Percentiles rank a stretch among this genome's conserved stretches.
phyloP scores from a whole-genome alignment of 176 grass and related monocot genomes.

The Oryza glaberrima region DNA sequence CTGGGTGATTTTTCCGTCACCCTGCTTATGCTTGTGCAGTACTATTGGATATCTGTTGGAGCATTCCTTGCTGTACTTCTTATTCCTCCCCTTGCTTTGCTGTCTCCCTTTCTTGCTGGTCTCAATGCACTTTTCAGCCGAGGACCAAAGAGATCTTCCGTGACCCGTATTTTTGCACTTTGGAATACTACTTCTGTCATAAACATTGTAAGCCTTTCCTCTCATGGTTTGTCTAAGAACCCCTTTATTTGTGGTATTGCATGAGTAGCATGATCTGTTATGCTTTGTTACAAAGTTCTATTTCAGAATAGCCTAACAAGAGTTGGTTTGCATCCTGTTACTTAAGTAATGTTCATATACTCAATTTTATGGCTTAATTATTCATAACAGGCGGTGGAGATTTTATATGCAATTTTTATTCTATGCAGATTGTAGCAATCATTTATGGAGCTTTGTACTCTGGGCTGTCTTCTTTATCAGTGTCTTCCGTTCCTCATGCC shows the following conservation, averaged over 20 bases:
- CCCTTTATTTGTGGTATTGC: constrained; percentile 7
- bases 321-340: constrained; percentile 30
- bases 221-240: not conserved
- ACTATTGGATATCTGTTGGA: constrained; percentile 95
- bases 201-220: constrained; percentile 79
- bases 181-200: constrained; percentile 91
- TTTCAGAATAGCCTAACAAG: not conserved
- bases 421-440: constrained; percentile 77
- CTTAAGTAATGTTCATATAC: not conserved
- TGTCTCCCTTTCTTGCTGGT: constrained; percentile 96
- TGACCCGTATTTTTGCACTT: constrained; percentile 89
- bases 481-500: constrained; percentile 38
- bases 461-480: constrained; percentile 50
- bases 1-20: constrained; percentile 91
- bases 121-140: constrained; percentile 95
- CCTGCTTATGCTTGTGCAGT: constrained; percentile 87
- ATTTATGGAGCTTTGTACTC: constrained; percentile 69
- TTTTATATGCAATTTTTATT: constrained; percentile 31
- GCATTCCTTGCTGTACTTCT: constrained; percentile 87
- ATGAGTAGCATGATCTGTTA: constrained; percentile 2
- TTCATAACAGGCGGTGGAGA: not conserved
- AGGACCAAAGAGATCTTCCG: constrained; percentile 89
- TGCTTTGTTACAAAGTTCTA: not conserved
- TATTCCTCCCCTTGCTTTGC: constrained; percentile 79
- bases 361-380: constrained; percentile 3